phyloP scores from a whole-genome alignment of 2,329 filamentous ascomycete species.

The Aureobasidium mangrovei region DNA sequence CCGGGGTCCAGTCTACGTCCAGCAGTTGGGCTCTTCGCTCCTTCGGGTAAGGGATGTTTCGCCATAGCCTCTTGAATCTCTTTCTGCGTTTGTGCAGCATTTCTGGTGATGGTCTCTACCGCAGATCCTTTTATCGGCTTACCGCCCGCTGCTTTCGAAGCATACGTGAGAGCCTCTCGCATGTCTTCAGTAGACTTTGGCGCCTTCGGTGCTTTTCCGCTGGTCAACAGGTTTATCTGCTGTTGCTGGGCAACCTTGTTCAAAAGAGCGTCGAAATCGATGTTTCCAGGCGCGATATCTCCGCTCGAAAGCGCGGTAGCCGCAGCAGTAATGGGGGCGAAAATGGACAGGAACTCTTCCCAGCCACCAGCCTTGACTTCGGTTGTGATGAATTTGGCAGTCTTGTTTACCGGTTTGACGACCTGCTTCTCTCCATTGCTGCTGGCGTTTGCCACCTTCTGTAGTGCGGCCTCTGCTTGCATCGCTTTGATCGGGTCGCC shows the following conservation, averaged over 20 bases:
- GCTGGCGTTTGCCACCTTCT: conserved; percentile 27
- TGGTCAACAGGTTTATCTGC: conserved; percentile 23
- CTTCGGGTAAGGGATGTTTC: conserved; percentile 16
- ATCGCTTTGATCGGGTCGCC: conserved; percentile 39
- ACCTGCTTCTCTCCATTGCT: conserved; percentile 19
- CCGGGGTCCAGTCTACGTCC: conserved; percentile 17
- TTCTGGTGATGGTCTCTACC: conserved; percentile 11
- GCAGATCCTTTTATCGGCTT: not conserved
- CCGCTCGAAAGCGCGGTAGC: conserved; percentile 40
- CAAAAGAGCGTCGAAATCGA: conserved; percentile 29
- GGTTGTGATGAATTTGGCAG: conserved; percentile 38
- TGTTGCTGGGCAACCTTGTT: conserved; percentile 27
- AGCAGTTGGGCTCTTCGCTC: conserved; percentile 18
- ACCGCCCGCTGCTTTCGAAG: conserved; percentile 20
- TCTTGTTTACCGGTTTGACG: conserved; percentile 17
- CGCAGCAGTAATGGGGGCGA: conserved; percentile 43
- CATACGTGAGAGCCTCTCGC: conserved; percentile 22
- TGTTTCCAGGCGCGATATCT: conserved; percentile 30
- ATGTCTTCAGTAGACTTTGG: conserved; percentile 25
- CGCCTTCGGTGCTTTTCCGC: conserved; percentile 22
- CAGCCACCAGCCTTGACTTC: conserved; percentile 41
- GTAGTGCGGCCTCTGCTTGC: conserved; percentile 27
- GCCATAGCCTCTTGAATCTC: conserved; percentile 19
- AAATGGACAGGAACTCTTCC: conserved; percentile 45
- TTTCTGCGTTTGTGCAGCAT: conserved; percentile 14